Percentiles rank a stretch among this genome's conserved stretches.
Evolutionary conservation across 2,329 filamentous ascomycete genomes (phyloP).

Genomic region (Phialophora verrucosa): DNA sequence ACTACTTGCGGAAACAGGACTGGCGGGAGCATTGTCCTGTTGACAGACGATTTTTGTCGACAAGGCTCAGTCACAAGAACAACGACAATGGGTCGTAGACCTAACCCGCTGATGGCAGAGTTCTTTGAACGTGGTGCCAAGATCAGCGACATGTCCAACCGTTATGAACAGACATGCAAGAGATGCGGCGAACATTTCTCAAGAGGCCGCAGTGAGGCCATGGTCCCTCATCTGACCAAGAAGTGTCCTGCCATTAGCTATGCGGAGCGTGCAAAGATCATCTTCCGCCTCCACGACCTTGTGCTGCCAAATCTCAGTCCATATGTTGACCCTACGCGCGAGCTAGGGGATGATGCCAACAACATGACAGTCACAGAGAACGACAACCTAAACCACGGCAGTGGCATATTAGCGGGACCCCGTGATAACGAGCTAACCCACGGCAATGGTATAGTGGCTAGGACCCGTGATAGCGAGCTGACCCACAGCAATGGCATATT

Average conservation of each 20-base stretch:
- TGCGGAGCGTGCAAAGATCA: slow-evolving; percentile 75
- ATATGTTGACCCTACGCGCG: slow-evolving; percentile 40
- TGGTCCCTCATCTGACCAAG: slow-evolving; percentile 81
- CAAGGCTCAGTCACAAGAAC: neutral
- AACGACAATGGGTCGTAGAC: slow-evolving; percentile 76
- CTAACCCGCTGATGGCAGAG: slow-evolving; percentile 82
- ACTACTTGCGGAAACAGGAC: slow-evolving; percentile 13
- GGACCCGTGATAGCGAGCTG: neutral
- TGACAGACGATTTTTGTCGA: neutral
- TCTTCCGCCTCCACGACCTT: slow-evolving; percentile 74
- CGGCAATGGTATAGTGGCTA: slow-evolving; percentile 47
- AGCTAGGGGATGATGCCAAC: slow-evolving; percentile 25
- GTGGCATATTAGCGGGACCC: neutral
- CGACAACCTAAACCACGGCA: neutral
- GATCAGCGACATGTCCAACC: slow-evolving; percentile 85
- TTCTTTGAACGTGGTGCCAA: slow-evolving; percentile 88
- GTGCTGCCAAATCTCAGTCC: slow-evolving; percentile 48
- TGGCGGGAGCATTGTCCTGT: neutral
- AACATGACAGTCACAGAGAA: slow-evolving; percentile 43
- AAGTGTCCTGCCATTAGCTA: slow-evolving; percentile 81
- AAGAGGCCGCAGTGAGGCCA: slow-evolving; percentile 83
- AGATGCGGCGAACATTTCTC: slow-evolving; percentile 86
- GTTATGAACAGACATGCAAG: slow-evolving; percentile 90
- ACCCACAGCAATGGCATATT: neutral
- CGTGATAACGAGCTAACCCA: slow-evolving; percentile 35